These are phyloP conservation scores for Nakaseomyces glabratus DNA, from an alignment of 1,139 yeast species.

Conservation along the genomic window DNA sequence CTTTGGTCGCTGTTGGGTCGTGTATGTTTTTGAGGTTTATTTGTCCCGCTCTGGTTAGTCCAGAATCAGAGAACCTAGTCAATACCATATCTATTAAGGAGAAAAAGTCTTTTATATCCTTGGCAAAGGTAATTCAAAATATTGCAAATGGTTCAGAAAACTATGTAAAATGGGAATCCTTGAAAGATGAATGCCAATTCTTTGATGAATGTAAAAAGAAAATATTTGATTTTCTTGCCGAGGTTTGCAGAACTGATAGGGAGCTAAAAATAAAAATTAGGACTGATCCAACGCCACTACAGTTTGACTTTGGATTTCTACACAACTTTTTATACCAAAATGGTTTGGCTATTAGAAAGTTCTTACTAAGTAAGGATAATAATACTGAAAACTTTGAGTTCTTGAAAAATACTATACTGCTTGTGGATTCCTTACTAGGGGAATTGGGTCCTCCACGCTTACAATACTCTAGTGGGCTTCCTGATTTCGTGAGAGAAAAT, in stretches of 20 bases:
- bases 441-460: slow-evolving; percentile 39
- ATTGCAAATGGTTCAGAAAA: slow-evolving; percentile 71
- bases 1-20: slow-evolving; percentile 72
- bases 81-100: slow-evolving; percentile 37
- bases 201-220: slow-evolving; percentile 39
- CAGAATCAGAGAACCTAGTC: slow-evolving; percentile 56
- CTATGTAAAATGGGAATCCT: slow-evolving; percentile 52
- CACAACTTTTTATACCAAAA: slow-evolving; percentile 60
- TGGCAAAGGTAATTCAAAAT: slow-evolving; percentile 80
- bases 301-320: slow-evolving; percentile 44
- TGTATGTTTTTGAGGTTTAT: slow-evolving; percentile 75
- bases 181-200: slow-evolving; percentile 37
- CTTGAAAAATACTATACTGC: slow-evolving; percentile 20
- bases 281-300: slow-evolving; percentile 13
- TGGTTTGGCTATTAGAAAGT: slow-evolving; percentile 45
- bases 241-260: slow-evolving; percentile 27
- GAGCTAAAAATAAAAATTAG: slow-evolving; percentile 14
- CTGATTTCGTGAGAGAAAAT: slow-evolving; percentile 41
- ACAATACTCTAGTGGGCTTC: slow-evolving; percentile 44
- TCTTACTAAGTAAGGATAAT: slow-evolving; percentile 28
- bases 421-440: slow-evolving; percentile 31
- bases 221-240: slow-evolving; percentile 41
- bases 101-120: slow-evolving; percentile 65
- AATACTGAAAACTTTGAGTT: slow-evolving; percentile 21
- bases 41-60: slow-evolving; percentile 89